Conservation (phyloP, 2,329 filamentous ascomycete species). For the Nakataea oryzae region DNA sequence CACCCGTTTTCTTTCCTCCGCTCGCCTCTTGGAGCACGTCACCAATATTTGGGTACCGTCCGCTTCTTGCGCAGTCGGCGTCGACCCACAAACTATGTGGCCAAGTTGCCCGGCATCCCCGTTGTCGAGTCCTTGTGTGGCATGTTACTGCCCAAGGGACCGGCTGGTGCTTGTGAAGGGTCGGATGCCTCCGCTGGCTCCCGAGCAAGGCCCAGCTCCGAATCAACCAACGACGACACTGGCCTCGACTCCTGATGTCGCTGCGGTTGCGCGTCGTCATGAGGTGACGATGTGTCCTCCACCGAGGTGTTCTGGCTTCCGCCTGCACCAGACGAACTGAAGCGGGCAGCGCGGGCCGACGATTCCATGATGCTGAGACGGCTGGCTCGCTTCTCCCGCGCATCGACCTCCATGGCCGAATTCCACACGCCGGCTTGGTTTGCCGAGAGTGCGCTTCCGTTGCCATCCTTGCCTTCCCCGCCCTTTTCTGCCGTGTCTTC, state of each 20-base stretch:
- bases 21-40: neutral
- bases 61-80: constrained; percentile 2
- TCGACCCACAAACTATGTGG: neutral
- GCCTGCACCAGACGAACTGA: neutral
- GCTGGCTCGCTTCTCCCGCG: neutral
- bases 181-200: too few species aligned
- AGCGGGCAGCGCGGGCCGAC: neutral
- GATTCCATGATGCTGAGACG: neutral
- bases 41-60: neutral
- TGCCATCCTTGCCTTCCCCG: neutral
- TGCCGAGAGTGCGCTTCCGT: neutral
- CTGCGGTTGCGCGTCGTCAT: neutral
- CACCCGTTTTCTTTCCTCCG: neutral
- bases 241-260: neutral
- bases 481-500: neutral
- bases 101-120: neutral
- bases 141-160: neutral
- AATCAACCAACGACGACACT: too few species aligned
- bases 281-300: neutral
- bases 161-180: neutral
- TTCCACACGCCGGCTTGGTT: neutral
- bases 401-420: neutral
- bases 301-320: neutral
- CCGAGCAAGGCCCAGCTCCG: neutral
- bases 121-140: neutral